Conservation (phyloP, 2,329 filamentous ascomycete species). For the Peltaster fructicola region DNA sequence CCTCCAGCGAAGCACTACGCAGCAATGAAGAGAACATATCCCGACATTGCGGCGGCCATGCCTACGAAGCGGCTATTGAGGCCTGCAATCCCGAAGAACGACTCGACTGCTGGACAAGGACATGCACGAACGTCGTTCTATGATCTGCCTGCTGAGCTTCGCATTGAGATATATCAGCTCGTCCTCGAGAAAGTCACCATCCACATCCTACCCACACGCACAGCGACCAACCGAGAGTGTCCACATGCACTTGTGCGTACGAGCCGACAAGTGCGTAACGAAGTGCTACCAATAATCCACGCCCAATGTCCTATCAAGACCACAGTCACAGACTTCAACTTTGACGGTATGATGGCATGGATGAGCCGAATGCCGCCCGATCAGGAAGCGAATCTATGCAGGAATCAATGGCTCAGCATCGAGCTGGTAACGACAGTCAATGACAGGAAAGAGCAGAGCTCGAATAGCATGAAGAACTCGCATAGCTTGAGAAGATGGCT, state of each 20-base stretch:
- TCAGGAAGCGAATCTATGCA: conserved; percentile 12
- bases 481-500: conserved; percentile 14
- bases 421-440: conserved; percentile 9
- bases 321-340: conserved; percentile 17
- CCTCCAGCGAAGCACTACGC: no score
- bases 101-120: conserved; percentile 1
- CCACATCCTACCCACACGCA: conserved; percentile 13
- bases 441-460: conserved; percentile 5
- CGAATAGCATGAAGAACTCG: conserved; percentile 6
- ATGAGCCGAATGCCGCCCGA: conserved; percentile 13
- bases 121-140: conserved; percentile 11
- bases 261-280: conserved; percentile 14
- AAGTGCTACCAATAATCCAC: conserved; percentile 17
- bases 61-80: no score
- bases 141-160: conserved; percentile 17
- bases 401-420: conserved; percentile 13
- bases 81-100: conserved; percentile 2
- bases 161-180: conserved; percentile 17
- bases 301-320: conserved; percentile 13
- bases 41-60: no score
- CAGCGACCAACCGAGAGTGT: conserved; percentile 6
- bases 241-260: conserved; percentile 14
- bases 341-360: conserved; percentile 14
- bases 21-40: no score
- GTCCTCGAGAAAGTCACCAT: conserved; percentile 13